These are phyloP conservation scores for Crithidia bombi DNA, from an alignment of 208 protist genomes.

Conservation along the genomic window DNA sequence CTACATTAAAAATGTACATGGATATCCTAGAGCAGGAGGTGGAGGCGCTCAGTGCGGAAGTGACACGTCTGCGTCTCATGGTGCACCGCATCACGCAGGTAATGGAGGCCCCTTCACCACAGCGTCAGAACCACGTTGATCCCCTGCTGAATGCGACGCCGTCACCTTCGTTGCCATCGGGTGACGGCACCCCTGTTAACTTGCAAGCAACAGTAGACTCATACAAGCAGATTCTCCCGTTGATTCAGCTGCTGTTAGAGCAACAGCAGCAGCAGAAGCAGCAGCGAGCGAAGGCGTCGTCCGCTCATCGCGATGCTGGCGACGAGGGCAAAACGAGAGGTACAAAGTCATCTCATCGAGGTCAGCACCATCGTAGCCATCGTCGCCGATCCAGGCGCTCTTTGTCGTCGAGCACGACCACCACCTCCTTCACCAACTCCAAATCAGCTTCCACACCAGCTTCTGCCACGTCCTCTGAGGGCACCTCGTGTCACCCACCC, in stretches of 20 bases:
- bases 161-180: not conserved
- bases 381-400: not conserved
- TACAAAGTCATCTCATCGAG: not conserved
- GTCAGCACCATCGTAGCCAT: not conserved
- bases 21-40: conserved; percentile 84
- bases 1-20: conserved; percentile 66
- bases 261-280: conserved; percentile 7
- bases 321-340: not conserved
- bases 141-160: not conserved
- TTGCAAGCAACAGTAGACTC: conserved; percentile 30
- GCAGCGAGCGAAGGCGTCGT: not conserved
- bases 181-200: not conserved
- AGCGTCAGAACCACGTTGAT: conserved; percentile 12
- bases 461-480: too few species aligned
- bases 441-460: not conserved
- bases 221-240: conserved; percentile 28
- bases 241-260: conserved; percentile 27
- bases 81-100: conserved; percentile 71
- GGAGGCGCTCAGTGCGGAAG: conserved; percentile 78
- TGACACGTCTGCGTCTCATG: conserved; percentile 88
- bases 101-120: conserved; percentile 38
- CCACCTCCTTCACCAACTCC: not conserved
- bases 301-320: not conserved
- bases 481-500: too few species aligned
- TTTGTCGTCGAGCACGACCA: not conserved